A percentile compares a stretch with the other conserved stretches of the same genome.
phyloP scores from a whole-genome alignment of 192 early-diverging fungal genomes.

The Podila epicladia region DNA sequence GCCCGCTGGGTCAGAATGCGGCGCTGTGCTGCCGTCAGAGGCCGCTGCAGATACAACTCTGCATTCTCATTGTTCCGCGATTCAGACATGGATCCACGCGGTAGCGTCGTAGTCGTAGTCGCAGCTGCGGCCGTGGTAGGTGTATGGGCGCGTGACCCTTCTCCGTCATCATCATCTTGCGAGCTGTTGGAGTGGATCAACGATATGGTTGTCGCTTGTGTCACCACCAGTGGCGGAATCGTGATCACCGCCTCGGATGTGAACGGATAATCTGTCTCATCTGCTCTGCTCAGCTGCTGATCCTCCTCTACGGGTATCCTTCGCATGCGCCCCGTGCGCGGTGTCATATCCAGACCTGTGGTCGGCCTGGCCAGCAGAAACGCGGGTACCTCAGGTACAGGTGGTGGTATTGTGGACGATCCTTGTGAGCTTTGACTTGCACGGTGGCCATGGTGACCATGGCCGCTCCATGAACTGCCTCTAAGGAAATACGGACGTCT shows the following conservation, averaged over 20 bases:
- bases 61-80: slow-evolving; percentile 1
- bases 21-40: background rate
- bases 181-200: background rate
- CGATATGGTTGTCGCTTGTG: background rate
- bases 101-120: background rate
- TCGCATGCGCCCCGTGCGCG: background rate
- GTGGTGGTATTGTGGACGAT: background rate
- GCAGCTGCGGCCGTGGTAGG: background rate
- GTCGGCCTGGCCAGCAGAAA: background rate
- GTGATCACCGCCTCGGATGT: background rate
- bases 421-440: background rate
- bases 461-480: slow-evolving; percentile 5
- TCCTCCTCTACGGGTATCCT: background rate
- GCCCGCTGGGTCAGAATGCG: background rate
- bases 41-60: background rate
- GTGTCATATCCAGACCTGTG: slow-evolving; percentile 4
- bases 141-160: background rate
- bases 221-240: background rate
- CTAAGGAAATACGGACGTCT: background rate
- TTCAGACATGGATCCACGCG: background rate
- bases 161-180: background rate
- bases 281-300: background rate
- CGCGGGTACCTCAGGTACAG: too few relatives aligned
- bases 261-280: background rate
- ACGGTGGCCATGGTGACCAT: background rate